These are phyloP conservation scores for Botryosphaeria dothidea DNA, from an alignment of 2,329 filamentous ascomycete genomes.

Conservation along the genomic window DNA sequence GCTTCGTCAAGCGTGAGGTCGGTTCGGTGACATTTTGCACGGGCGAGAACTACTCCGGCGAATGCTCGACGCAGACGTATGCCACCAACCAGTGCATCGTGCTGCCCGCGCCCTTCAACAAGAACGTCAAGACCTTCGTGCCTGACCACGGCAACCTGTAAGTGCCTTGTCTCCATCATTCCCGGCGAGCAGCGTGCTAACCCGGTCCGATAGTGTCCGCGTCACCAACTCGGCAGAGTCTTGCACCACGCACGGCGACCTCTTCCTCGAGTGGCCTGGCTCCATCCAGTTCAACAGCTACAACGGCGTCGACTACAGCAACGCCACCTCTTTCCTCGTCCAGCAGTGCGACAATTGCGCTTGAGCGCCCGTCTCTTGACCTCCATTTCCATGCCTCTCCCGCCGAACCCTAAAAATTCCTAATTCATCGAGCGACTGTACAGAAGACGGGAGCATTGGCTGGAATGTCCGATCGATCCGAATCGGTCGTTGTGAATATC, in stretches of 20 bases:
- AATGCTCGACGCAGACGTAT: constrained; percentile 4
- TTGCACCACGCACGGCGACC: constrained; percentile 18
- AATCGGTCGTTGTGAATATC: background rate
- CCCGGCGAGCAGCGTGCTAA: background rate
- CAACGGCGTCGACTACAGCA: constrained; percentile 16
- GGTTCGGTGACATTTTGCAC: constrained; percentile 12
- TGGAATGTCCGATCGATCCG: background rate
- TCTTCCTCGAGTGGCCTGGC: constrained; percentile 17
- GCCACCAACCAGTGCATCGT: constrained; percentile 11
- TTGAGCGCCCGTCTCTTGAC: background rate
- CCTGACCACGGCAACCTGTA: constrained; percentile 6
- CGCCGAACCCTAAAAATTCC: background rate
- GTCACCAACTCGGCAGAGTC: constrained; percentile 6
- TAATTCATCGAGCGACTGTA: background rate
- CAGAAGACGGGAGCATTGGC: background rate
- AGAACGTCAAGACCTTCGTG: constrained; percentile 10
- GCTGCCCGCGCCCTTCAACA: constrained; percentile 9
- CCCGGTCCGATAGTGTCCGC: background rate
- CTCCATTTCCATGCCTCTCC: background rate
- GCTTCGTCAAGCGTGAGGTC: constrained; percentile 16
- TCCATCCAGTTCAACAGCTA: constrained; percentile 1
- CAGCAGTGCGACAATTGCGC: constrained; percentile 12
- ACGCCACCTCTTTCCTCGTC: constrained; percentile 11
- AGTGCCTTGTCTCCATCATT: background rate
- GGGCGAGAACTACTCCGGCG: constrained; percentile 13